phyloP scores from a whole-genome alignment of 768 basidiomycete genomes.

The Leccinum subgranulosum region DNA sequence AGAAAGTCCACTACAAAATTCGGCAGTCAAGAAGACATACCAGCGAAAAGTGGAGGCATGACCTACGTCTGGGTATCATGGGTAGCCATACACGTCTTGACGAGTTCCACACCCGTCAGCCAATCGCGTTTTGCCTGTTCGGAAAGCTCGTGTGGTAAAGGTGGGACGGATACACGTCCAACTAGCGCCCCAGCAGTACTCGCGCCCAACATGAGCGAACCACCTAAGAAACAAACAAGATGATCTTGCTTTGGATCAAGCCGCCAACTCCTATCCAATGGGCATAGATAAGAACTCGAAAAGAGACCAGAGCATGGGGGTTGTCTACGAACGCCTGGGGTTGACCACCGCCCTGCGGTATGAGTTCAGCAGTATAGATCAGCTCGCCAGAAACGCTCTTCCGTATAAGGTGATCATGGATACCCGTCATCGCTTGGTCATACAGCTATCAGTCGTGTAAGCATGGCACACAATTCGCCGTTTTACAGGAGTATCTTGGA shows the following conservation, averaged over 20 bases:
- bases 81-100: constrained; percentile 86
- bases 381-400: constrained; percentile 56
- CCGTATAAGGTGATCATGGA: constrained; percentile 71
- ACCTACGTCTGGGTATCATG: constrained; percentile 81
- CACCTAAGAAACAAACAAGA: constrained; percentile 92
- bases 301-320: neutral
- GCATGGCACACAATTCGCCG: neutral
- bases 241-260: constrained; percentile 91
- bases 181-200: constrained; percentile 58
- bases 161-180: constrained; percentile 62
- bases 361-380: constrained; percentile 80
- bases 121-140: constrained; percentile 70
- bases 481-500: neutral
- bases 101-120: constrained; percentile 73
- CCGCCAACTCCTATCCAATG: constrained; percentile 57
- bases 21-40: neutral
- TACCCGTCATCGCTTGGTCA: constrained; percentile 76
- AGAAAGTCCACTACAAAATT: constrained; percentile 61
- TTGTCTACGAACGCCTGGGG: constrained; percentile 34
- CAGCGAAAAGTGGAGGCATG: neutral
- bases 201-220: constrained; percentile 88
- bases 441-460: constrained; percentile 67
- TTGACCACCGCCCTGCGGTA: constrained; percentile 46
- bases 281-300: constrained; percentile 7
- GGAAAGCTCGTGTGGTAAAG: constrained; percentile 59